Evolutionary conservation across 768 basidiomycete genomes (phyloP).

Genomic region (Paxillus involutus): DNA sequence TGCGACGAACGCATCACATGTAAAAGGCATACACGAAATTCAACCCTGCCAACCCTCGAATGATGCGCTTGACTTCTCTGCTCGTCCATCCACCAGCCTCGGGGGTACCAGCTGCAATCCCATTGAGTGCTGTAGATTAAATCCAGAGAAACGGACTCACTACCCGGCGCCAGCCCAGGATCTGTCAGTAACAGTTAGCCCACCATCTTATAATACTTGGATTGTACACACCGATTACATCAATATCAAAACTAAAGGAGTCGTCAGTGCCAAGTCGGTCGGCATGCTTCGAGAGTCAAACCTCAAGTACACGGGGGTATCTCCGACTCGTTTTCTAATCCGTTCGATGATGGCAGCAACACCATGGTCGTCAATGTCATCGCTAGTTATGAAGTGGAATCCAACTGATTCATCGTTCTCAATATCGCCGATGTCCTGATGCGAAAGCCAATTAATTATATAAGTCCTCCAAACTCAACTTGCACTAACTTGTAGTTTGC

Average conservation of each 20-base stretch:
- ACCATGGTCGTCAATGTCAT: constrained; percentile 83
- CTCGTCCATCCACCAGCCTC: constrained; percentile 86
- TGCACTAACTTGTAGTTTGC: constrained; percentile 57
- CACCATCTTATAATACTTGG: background rate
- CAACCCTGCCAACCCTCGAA: constrained; percentile 75
- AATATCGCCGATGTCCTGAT: constrained; percentile 34
- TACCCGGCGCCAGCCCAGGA: constrained; percentile 77
- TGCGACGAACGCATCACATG: background rate
- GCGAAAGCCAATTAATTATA: background rate
- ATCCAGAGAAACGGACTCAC: constrained; percentile 39
- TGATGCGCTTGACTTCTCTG: constrained; percentile 76
- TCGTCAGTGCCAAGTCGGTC: background rate
- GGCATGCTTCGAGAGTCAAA: constrained; percentile 11
- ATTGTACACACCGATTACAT: constrained; percentile 61
- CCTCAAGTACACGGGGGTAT: constrained; percentile 75
- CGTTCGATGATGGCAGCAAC: constrained; percentile 64
- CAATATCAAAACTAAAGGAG: constrained; percentile 65
- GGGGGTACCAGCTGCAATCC: constrained; percentile 68
- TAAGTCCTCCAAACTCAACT: constrained; percentile 10
- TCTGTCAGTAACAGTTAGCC: constrained; percentile 39
- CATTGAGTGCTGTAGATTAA: background rate
- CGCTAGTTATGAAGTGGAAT: constrained; percentile 75
- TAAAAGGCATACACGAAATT: constrained; percentile 63
- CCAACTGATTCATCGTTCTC: constrained; percentile 71
- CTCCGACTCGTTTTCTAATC: constrained; percentile 72